Evolutionary conservation across 768 basidiomycete genomes (phyloP), one percentile per base, ranked within the genome.

Genomic region (Lactifluus hygrophoroides): DNA sequence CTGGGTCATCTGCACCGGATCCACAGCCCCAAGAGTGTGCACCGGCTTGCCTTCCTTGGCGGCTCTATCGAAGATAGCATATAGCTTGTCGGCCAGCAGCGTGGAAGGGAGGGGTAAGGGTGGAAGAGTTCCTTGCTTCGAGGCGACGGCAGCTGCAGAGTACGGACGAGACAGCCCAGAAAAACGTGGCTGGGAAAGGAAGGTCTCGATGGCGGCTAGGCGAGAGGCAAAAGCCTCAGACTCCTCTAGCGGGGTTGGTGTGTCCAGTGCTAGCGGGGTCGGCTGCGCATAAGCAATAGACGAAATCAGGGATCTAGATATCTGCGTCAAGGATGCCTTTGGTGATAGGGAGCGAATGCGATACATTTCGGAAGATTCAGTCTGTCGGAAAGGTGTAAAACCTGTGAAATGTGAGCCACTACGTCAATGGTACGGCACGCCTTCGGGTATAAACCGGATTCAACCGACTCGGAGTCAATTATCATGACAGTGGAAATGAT

Each of bases 1-100:
- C 73, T 96, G 93, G 0, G 90, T 93, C 88, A 94, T 90, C 73
- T 91, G 93, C 14, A 94, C 81, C 0, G 93, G 92, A 69, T 96
- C 94, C 61, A 96, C 87, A 4, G 90, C 92, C 40, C 93, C 93
- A 82, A 94, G 85, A 1, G 94, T 95, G 66, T 91, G 89, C 13
- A 95, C 80, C 0, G 93, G 91, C 62, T 76, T 75, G 30, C 80
- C 79, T 38, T 79, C 80, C 37, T 76, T 78, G 23, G 82, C 81
- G 44, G 85, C 84, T 48, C 80, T 78, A 19, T 77, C 74, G 47
- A 97, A 77, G 9, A 85, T 68, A 13, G 76, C 74, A 69, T 81
- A 88, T n/a, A 97, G 79, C 72, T 95, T 95, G 75, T 92, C 81
- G 16, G 94, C 85, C 8, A 90, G 80, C n/a, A 90, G 69, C 8